Base-by-base conservation (phyloP, 176 grass and related monocot species). In the Microstegium vimineum region DNA sequence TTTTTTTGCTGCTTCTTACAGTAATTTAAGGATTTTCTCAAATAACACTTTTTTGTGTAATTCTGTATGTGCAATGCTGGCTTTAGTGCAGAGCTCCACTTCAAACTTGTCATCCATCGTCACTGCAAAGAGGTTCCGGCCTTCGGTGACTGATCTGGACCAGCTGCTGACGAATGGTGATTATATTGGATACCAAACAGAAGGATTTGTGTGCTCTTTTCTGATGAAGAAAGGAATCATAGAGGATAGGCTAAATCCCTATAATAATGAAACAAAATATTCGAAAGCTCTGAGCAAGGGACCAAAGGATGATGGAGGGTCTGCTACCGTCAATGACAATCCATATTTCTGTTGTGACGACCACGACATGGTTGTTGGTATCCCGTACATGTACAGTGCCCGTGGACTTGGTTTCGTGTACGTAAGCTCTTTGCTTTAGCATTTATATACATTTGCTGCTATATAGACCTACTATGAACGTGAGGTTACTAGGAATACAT, bases 41-140 rank as follows among this genome's bases (percentile, higher is more conserved):
- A 45, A 73, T 73, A 20, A 8, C 17, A 15, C 5, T 8, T 38
- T 40, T 26, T 20, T 27, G 2, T 82, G 87, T 71, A 71, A 89
- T 10, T 59, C 1, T 78, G 22, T 78, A 37, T 62, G 40, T 42
- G 1, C 40, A 42, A 85, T 92, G 27, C 64, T 90, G 33, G 78
- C 90, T 75, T 71, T 90, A 71, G 87, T 83, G 67, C 89, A 88
- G 64, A 95, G 85, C 75, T 92, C 92, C 79, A 84, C 78, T 2
- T 87, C 93, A 42, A 92, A 80, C 77, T 76, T 95, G 31, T 86
- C 93, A 17, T 95, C 93, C 27, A 88, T 88, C n/a, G 56, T 92
- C 8, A 95, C 93, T 17, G 82, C 82, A 33, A 83, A 79, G 81
- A 80, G 89, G 73, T 65, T 92, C 26, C 46, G 36, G 36, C 87